phyloP scores from a whole-genome alignment of 495 filamentous ascomycete species.

The Paragyromitra xinjiangensis region DNA sequence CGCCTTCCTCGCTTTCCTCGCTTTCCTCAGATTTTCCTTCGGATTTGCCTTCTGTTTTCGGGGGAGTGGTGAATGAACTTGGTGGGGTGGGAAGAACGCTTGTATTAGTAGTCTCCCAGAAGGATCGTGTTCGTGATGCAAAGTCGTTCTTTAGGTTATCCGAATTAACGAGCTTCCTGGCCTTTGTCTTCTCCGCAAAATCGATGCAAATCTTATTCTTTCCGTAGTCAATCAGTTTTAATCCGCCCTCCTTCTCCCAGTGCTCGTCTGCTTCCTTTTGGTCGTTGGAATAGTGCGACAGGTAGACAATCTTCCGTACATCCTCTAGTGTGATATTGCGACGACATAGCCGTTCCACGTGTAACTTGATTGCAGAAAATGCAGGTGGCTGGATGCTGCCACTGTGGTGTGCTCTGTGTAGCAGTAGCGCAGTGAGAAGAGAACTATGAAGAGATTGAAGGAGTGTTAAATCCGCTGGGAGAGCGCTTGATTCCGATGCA shows the following conservation, averaged over 20 bases:
- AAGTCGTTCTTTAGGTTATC: constrained; percentile 50
- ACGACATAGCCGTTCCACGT: constrained; percentile 49
- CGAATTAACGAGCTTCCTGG: constrained; percentile 48
- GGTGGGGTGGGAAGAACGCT: constrained; percentile 41
- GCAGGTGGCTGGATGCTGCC: constrained; percentile 47
- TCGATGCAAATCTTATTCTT: constrained; percentile 51
- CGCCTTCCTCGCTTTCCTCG: no score
- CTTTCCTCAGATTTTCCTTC: neutral
- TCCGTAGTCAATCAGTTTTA: constrained; percentile 52
- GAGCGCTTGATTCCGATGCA: constrained; percentile 1
- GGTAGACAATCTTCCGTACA: constrained; percentile 50
- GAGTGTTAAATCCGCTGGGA: constrained; percentile 35
- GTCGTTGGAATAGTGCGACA: constrained; percentile 49
- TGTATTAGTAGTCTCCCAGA: constrained; percentile 32
- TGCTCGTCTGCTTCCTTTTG: constrained; percentile 17
- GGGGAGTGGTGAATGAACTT: constrained; percentile 28
- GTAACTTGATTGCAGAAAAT: constrained; percentile 50
- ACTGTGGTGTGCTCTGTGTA: constrained; percentile 52
- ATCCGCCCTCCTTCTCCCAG: constrained; percentile 43
- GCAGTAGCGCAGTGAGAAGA: constrained; percentile 50
- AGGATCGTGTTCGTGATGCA: constrained; percentile 25
- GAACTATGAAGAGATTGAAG: constrained; percentile 50
- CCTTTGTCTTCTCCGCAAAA: constrained; percentile 49
- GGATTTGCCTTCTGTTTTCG: neutral
- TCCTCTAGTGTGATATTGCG: constrained; percentile 48